Evolutionary conservation across 306 rosid species (phyloP), one percentile per base, ranked within the genome.

Genomic region (Cicer arietinum): DNA sequence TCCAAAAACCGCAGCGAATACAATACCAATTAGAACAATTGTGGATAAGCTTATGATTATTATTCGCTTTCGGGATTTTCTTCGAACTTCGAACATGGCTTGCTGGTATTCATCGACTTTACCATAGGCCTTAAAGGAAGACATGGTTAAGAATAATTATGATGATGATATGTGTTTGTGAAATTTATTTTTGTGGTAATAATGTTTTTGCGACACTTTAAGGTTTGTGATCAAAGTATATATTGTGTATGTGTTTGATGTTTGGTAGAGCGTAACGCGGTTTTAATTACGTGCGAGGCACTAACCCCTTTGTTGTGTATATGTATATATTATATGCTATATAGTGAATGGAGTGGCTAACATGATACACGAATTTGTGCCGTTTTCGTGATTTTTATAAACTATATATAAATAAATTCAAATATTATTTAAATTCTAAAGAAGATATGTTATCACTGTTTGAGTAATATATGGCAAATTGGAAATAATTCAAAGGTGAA

Each of bases 51-150:
- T 40, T 58, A 92, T 90, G 75, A 88, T 83, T 58, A 65, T 66
- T 10, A 89, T 67, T 80, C 93, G 45, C 81, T 59, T 89, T 20
- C 88, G 70, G 2, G 82, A 85, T 46, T 79, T 80, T 43, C 89
- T 63, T 3, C 58, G 81, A 59, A 84, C 79, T 0, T 85, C 86
- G 6, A 85, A 81, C 82, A 40, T 73, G 44, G 80, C 82, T 30
- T 84, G 96, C 6, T 79, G 84, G 7, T 67, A 7, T 70, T 88
- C 96, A 52, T 85, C 80, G 2, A 89, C 75, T 79, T 85, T 92
- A 43, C 85, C 88, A 3, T 89, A 88, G 41, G 84, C 10, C 66
- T 76, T 79, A 17, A 83, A 72, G 45, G 80, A 52, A 78, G 87
- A 82, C 92, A 85, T 88, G 78, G 48, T 52, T 46, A 37, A 22